Percentiles rank a stretch among this genome's conserved stretches.
Evolutionary conservation across 2,329 filamentous ascomycete species (phyloP).

Genomic region (Fusarium nodosum): DNA sequence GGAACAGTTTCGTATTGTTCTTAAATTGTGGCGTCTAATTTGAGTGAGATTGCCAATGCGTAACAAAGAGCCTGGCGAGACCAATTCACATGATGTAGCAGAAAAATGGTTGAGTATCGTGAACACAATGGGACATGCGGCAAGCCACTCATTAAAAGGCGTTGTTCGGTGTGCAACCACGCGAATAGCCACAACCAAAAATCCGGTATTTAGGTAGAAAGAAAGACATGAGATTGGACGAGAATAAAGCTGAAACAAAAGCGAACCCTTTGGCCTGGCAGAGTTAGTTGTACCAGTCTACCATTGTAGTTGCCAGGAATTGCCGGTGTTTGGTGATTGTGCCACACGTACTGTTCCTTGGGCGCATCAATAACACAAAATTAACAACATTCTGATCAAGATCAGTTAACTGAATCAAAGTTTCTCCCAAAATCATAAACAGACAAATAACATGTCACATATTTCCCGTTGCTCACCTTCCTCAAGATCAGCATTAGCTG

Average conservation of each 20-base stretch:
- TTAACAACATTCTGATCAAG: background rate
- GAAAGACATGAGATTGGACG: background rate
- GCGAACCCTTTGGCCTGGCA: background rate
- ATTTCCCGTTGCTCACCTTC: conserved; percentile 24
- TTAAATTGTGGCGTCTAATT: conserved; percentile 10
- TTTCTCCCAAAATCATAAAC: conserved; percentile 1
- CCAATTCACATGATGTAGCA: conserved; percentile 15
- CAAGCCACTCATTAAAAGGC: conserved; percentile 35
- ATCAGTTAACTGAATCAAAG: background rate
- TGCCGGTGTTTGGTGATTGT: background rate
- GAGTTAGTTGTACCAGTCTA: background rate
- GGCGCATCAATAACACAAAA: background rate
- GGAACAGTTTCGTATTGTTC: conserved; percentile 5
- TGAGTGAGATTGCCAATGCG: background rate
- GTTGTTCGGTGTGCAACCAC: conserved; percentile 3
- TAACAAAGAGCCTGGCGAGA: background rate
- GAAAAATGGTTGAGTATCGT: conserved; percentile 19
- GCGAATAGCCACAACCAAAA: conserved; percentile 15
- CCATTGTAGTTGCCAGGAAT: background rate
- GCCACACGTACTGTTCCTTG: background rate
- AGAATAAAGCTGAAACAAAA: background rate
- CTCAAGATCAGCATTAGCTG: conserved; percentile 40
- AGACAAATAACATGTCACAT: conserved; percentile 21
- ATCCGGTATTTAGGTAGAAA: background rate
- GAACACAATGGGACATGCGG: conserved; percentile 15